Conservation (phyloP, 2,329 filamentous ascomycete species). For the Verticillium alfalfae region DNA sequence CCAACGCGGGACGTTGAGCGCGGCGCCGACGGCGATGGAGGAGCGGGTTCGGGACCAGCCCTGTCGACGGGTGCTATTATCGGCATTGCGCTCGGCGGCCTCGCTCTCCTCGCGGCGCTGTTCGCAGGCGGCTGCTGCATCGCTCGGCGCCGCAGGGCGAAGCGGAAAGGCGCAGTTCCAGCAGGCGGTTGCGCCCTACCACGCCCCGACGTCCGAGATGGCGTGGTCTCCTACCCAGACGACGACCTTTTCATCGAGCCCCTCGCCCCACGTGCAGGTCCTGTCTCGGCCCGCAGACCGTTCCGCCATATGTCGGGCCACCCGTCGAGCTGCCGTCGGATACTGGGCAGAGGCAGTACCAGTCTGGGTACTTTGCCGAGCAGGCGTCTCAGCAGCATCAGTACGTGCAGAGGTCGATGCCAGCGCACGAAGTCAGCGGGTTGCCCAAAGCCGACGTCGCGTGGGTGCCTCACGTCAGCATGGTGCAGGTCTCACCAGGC, state of each 20-base stretch:
- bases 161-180: neutral
- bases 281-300: conserved; percentile 5
- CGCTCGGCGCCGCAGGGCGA: conserved; percentile 16
- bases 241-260: conserved; percentile 3
- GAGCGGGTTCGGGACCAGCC: conserved; percentile 3
- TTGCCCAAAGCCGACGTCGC: conserved; percentile 3
- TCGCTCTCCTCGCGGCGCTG: conserved; percentile 19
- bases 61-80: conserved; percentile 33
- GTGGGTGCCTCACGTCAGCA: conserved; percentile 26
- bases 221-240: conserved; percentile 8
- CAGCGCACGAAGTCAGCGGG: neutral
- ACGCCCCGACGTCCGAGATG: conserved; percentile 8
- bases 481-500: conserved; percentile 16
- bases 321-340: conserved; percentile 20
- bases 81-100: conserved; percentile 36
- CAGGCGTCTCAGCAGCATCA: conserved; percentile 17
- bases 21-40: neutral
- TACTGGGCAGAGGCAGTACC: neutral
- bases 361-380: conserved; percentile 8
- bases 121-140: conserved; percentile 20
- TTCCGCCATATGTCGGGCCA: conserved; percentile 12
- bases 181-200: conserved; percentile 2
- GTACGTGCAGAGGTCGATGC: conserved; percentile 2
- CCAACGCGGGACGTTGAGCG: conserved; percentile 42
- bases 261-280: conserved; percentile 1